phyloP scores from a whole-genome alignment of 257 asterid species.

The Cinchona pubescens region DNA sequence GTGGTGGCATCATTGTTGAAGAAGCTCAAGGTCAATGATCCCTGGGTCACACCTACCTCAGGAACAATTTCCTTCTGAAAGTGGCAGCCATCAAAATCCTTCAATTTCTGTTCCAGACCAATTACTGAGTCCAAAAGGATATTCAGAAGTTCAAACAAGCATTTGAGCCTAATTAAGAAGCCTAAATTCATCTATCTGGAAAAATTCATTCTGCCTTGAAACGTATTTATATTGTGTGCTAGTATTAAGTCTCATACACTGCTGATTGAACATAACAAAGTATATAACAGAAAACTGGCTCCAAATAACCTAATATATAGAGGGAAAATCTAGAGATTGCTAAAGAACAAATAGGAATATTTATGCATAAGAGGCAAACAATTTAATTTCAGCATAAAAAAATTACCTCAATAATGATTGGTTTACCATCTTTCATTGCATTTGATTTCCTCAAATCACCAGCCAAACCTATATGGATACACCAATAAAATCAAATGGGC shows the following conservation, averaged over 20 bases:
- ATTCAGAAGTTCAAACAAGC: neutral
- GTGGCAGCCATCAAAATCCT: slow-evolving; percentile 23
- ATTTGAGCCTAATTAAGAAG: neutral
- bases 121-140: neutral
- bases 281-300: neutral
- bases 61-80: slow-evolving; percentile 64
- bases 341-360: neutral
- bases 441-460: slow-evolving; percentile 97
- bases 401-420: slow-evolving; percentile 90
- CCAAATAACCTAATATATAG: neutral
- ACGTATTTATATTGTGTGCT: neutral
- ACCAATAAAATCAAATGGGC: slow-evolving; percentile 1
- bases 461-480: slow-evolving; percentile 67
- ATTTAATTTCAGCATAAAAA: slow-evolving; percentile 19
- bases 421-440: slow-evolving; percentile 99
- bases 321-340: neutral
- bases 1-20: slow-evolving; percentile 47
- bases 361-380: slow-evolving; percentile 9
- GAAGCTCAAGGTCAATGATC: slow-evolving; percentile 64
- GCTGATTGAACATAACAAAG: neutral
- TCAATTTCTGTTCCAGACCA: slow-evolving; percentile 19
- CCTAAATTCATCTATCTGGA: neutral
- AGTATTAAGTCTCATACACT: neutral
- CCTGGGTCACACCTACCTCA: slow-evolving; percentile 74
- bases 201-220: neutral